These are phyloP conservation scores for Cyphellophora attinorum DNA, from an alignment of 2,329 filamentous ascomycete species.

Conservation along the genomic window DNA sequence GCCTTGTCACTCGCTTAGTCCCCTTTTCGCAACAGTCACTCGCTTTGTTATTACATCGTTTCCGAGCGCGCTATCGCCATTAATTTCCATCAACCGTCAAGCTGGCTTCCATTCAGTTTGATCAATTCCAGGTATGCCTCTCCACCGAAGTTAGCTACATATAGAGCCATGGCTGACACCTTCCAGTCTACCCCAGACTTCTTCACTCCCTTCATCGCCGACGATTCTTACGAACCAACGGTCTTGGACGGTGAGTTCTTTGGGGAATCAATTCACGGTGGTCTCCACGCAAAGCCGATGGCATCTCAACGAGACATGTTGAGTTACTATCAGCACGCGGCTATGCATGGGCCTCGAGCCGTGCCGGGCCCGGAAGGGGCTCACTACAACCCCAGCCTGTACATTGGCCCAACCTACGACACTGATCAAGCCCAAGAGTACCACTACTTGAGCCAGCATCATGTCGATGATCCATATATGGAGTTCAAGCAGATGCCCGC, in stretches of 20 bases:
- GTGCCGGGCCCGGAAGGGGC: conserved; percentile 30
- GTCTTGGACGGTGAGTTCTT: conserved; percentile 36
- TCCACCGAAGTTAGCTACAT: conserved; percentile 1
- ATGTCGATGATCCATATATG: no score
- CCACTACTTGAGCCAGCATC: not conserved
- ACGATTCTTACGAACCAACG: conserved; percentile 36
- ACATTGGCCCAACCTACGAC: conserved; percentile 20
- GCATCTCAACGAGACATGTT: conserved; percentile 66
- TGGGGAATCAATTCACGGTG: conserved; percentile 36
- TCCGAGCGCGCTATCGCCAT: conserved; percentile 26
- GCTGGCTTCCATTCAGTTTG: conserved; percentile 38
- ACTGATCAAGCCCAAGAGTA: conserved; percentile 14
- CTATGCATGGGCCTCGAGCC: conserved; percentile 16
- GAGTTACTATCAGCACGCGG: conserved; percentile 42
- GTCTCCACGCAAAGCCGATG: conserved; percentile 54
- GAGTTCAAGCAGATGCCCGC: not conserved
- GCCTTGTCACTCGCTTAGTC: conserved; percentile 37
- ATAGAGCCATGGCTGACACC: conserved; percentile 8
- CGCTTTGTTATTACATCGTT: conserved; percentile 30
- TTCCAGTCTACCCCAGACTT: conserved; percentile 25
- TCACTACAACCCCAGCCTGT: conserved; percentile 29
- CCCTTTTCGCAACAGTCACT: conserved; percentile 30
- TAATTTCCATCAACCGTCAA: conserved; percentile 28
- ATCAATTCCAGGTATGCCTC: conserved; percentile 34
- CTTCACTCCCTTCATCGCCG: conserved; percentile 36